Conservation (phyloP, 805 yeast species). For the Pichia exigua region DNA sequence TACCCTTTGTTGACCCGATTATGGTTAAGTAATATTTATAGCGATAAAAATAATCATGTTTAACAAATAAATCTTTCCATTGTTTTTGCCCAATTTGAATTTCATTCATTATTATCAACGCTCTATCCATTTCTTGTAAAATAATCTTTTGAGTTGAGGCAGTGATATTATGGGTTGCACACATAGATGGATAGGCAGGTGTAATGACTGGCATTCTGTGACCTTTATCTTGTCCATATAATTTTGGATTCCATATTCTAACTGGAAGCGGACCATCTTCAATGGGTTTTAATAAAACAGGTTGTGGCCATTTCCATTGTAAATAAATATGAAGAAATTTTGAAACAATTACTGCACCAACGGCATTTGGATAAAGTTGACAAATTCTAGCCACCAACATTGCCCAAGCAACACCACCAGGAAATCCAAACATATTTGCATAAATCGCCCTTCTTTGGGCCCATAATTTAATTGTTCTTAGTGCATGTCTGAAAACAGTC, state of each 20-base stretch:
- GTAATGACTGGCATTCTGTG: slow-evolving; percentile 98
- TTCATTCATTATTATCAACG: slow-evolving; percentile 60
- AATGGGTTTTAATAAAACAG: slow-evolving; percentile 83
- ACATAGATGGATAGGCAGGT: slow-evolving; percentile 98
- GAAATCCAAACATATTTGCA: slow-evolving; percentile 93
- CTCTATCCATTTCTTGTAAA: slow-evolving; percentile 71
- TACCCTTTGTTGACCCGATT: slow-evolving; percentile 65
- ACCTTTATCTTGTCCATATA: slow-evolving; percentile 80
- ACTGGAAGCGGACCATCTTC: slow-evolving; percentile 97
- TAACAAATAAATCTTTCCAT: slow-evolving; percentile 72
- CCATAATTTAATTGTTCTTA: slow-evolving; percentile 92
- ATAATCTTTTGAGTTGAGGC: slow-evolving; percentile 81
- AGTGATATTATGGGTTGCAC: slow-evolving; percentile 95
- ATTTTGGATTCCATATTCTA: slow-evolving; percentile 91
- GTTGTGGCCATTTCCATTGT: slow-evolving; percentile 98
- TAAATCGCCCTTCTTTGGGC: slow-evolving; percentile 92
- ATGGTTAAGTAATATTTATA: slow-evolving; percentile 85
- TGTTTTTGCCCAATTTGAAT: slow-evolving; percentile 52
- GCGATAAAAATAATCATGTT: slow-evolving; percentile 73
- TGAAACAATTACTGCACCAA: slow-evolving; percentile 82
- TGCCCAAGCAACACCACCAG: slow-evolving; percentile 99
- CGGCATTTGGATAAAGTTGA: slow-evolving; percentile 93
- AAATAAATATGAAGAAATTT: slow-evolving; percentile 81
- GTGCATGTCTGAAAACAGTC: slow-evolving; percentile 83
- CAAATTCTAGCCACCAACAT: slow-evolving; percentile 98